Conservation (phyloP, 1,284 basidiomycete species). For the Leccinum pallidistipes region DNA sequence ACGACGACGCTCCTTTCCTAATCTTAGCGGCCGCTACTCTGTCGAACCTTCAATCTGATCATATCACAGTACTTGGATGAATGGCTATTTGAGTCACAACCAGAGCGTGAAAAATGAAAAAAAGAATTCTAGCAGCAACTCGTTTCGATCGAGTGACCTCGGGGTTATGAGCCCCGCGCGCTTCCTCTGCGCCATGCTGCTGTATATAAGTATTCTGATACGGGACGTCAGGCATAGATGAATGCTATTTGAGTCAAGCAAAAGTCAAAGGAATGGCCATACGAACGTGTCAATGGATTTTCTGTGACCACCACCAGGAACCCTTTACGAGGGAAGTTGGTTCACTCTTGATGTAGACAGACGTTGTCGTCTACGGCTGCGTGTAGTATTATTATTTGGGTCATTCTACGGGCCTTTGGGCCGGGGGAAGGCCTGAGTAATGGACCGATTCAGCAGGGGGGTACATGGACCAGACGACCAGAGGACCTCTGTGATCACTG, state of each 20-base stretch:
- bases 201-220: too few species aligned
- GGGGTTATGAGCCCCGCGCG: too few species aligned
- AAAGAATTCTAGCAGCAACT: too few species aligned
- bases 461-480: conserved; percentile 3
- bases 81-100: too few species aligned
- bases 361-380: neutral
- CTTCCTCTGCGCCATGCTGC: too few species aligned
- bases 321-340: neutral
- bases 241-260: conserved; percentile 28
- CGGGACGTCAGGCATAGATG: too few species aligned
- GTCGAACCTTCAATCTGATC: too few species aligned
- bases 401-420: neutral
- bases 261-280: conserved; percentile 28
- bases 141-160: too few species aligned
- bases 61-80: too few species aligned
- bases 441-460: neutral
- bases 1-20: conserved; percentile 23
- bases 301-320: neutral
- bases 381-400: neutral
- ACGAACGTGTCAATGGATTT: conserved; percentile 2
- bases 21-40: conserved; percentile 44
- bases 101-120: too few species aligned
- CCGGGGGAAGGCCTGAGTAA: neutral
- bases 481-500: conserved; percentile 9
- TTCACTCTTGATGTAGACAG: neutral